Conservation (phyloP, 148 eudicot species). For the Rhododendron mucronatum region DNA sequence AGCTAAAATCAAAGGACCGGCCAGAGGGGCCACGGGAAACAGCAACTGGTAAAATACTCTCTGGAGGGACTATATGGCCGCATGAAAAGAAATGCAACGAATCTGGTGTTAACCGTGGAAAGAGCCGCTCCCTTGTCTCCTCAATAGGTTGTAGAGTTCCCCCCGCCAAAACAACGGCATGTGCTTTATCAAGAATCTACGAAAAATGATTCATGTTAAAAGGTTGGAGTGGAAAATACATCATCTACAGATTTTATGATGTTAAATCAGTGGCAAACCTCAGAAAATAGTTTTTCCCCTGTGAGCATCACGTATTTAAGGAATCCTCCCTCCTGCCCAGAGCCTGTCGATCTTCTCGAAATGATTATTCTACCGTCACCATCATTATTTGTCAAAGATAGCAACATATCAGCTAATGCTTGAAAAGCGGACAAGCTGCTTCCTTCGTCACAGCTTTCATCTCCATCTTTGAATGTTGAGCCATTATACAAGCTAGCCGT, state of each 20-base stretch:
- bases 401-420: slow-evolving; percentile 61
- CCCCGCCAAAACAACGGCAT: slow-evolving; percentile 79
- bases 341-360: slow-evolving; percentile 39
- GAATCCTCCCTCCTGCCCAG: slow-evolving; percentile 53
- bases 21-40: slow-evolving; percentile 88
- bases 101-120: slow-evolving; percentile 58
- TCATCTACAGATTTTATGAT: neutral
- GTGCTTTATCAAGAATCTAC: slow-evolving; percentile 77
- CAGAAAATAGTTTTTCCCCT: slow-evolving; percentile 81
- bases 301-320: slow-evolving; percentile 95
- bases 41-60: slow-evolving; percentile 78
- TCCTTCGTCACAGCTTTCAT: slow-evolving; percentile 34
- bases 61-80: slow-evolving; percentile 81
- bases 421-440: slow-evolving; percentile 74
- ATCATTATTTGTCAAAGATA: slow-evolving; percentile 66
- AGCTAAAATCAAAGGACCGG: slow-evolving; percentile 78
- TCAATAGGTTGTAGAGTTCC: slow-evolving; percentile 95
- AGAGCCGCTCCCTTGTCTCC: slow-evolving; percentile 83
- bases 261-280: slow-evolving; percentile 45
- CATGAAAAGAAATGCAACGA: slow-evolving; percentile 83
- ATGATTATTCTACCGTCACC: slow-evolving; percentile 80
- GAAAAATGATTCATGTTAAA: slow-evolving; percentile 2
- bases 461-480: slow-evolving; percentile 21
- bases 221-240: neutral
- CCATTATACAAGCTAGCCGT: slow-evolving; percentile 29